phyloP scores from a whole-genome alignment of 768 basidiomycete species.

The Butyriboletus loyo region DNA sequence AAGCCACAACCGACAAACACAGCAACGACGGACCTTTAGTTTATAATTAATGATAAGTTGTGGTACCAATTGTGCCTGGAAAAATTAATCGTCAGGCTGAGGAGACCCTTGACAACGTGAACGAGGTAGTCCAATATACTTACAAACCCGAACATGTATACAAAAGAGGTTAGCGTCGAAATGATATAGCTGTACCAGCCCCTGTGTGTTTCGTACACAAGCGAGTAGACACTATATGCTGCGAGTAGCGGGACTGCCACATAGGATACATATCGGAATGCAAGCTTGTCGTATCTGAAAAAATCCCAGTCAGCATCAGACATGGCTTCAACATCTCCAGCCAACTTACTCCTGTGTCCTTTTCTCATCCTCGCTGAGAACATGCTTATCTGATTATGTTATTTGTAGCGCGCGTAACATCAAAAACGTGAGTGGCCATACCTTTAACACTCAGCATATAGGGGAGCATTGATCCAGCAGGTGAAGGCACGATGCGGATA shows the following conservation, averaged over 20 bases:
- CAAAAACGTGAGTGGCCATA: constrained; percentile 33
- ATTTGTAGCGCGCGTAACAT: constrained; percentile 8
- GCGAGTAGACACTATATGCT: constrained; percentile 75
- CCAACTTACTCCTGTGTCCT: constrained; percentile 87
- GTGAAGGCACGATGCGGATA: constrained; percentile 62
- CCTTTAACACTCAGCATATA: constrained; percentile 83
- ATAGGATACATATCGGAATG: constrained; percentile 93
- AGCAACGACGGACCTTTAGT: constrained; percentile 62
- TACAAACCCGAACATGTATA: constrained; percentile 98
- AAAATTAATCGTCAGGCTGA: constrained; percentile 14
- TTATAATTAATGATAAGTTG: constrained; percentile 97
- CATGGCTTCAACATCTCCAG: constrained; percentile 21
- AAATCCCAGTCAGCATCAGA: constrained; percentile 3
- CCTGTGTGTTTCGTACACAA: constrained; percentile 79
- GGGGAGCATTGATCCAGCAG: constrained; percentile 66
- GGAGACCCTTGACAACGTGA: not conserved
- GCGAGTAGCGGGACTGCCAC: constrained; percentile 79
- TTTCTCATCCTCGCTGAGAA: constrained; percentile 95
- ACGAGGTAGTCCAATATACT: constrained; percentile 35
- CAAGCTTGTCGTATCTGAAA: constrained; percentile 80
- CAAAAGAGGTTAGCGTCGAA: constrained; percentile 87
- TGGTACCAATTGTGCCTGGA: constrained; percentile 78
- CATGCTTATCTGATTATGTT: constrained; percentile 73
- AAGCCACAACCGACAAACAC: constrained; percentile 3
- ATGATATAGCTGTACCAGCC: constrained; percentile 98